Base-by-base conservation (phyloP, 805 yeast species). In the Lachancea lanzarotensis region DNA sequence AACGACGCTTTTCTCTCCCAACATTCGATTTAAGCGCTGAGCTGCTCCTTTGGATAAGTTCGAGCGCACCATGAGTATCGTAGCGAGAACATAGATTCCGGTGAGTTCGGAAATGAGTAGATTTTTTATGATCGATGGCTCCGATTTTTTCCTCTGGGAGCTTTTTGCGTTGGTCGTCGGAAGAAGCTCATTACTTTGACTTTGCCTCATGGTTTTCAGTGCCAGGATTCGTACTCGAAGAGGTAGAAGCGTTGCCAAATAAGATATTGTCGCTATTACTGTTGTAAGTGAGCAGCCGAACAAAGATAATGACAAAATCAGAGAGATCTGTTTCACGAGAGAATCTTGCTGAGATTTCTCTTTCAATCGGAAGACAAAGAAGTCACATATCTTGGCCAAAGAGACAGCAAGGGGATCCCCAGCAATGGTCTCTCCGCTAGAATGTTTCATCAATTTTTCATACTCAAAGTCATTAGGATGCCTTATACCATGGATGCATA, bases 271-370 rank as follows among this genome's bases (percentile, higher is more conserved):
- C 34, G 73, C 65, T 39, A 73, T 60, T 1, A 83, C 89, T 45
- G 81, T 81, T 20, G 83, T 79, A 52, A 83, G 72, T 1, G 87
- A 79, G 46, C 83, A 73, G 0, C 76, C 55, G 52, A 83, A 82
- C 42, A 83, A 66, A 13, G 74, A 70, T 10, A 82, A 78, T 1
- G 86, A 78, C 13, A 82, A 56, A 2, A 78, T 50, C 46, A 82
- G 71, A 37, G 72, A 68, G 13, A 69, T 53, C 42, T 66, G 71
- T 42, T 60, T 69, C 4, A 65, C 54, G 2, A 68, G 49, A 3
- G 67, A 57, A 18, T 68, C 69, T 16, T 68, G 57, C 38, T 68
- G 69, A 32, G 65, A 61, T 29, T 67, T 61, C 11, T 63, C 53
- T 34, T 58, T 51, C 39, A 61, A 59, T n/a, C 54, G 50, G 38